phyloP scores from a whole-genome alignment of 2,329 filamentous ascomycete species.

The Aspergillus bombycis region DNA sequence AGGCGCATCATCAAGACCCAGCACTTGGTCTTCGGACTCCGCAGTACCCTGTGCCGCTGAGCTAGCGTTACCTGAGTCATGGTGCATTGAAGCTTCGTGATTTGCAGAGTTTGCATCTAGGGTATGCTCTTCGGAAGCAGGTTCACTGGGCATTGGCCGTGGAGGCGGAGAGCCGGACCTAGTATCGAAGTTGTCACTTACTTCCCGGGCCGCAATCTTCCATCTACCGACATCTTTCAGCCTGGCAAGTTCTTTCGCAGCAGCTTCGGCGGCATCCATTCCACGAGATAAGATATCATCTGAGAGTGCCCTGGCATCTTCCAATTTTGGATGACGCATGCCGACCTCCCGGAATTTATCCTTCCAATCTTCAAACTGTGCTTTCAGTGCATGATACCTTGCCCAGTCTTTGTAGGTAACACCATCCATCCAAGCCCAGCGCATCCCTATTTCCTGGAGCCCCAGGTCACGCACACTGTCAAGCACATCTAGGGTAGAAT shows the following conservation, averaged over 20 bases:
- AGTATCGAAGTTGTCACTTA: conserved; percentile 76
- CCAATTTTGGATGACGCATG: conserved; percentile 71
- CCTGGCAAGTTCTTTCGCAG: conserved; percentile 76
- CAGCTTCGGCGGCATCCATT: conserved; percentile 77
- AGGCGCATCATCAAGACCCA: conserved; percentile 8
- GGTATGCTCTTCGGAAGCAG: neutral
- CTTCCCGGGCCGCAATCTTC: conserved; percentile 78
- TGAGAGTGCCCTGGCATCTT: conserved; percentile 67
- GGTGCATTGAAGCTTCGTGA: neutral
- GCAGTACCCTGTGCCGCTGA: conserved; percentile 11
- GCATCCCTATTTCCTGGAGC: conserved; percentile 87
- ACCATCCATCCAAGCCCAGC: conserved; percentile 93
- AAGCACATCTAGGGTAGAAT: conserved; percentile 79
- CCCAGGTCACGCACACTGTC: conserved; percentile 81
- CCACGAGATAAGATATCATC: conserved; percentile 74
- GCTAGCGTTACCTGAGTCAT: neutral
- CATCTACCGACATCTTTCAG: conserved; percentile 82
- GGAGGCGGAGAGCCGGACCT: conserved; percentile 50
- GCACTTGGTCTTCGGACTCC: conserved; percentile 5
- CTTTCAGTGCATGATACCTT: conserved; percentile 87
- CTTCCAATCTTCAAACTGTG: conserved; percentile 81
- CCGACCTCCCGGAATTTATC: conserved; percentile 77
- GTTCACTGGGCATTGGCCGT: conserved; percentile 28
- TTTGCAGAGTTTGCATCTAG: neutral
- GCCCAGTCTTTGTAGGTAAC: conserved; percentile 97